phyloP scores from a whole-genome alignment of 23 red algal species.

The Chondrus crispus region DNA sequence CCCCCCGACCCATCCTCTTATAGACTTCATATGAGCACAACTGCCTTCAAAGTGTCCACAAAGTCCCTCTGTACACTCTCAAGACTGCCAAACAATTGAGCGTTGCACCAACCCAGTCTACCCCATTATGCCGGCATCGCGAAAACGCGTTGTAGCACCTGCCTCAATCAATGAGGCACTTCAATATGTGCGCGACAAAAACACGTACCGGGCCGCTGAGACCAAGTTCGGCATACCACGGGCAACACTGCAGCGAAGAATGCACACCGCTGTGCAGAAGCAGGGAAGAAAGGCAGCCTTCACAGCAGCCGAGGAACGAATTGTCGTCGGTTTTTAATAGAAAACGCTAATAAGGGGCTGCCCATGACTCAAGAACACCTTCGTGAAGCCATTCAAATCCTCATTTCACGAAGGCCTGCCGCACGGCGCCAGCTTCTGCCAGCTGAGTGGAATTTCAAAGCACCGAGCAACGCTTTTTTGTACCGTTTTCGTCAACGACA shows the following conservation, averaged over 20 bases:
- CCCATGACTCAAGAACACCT: not conserved
- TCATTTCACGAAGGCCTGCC: not conserved
- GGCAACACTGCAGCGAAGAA: not conserved
- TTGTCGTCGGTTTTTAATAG: not conserved
- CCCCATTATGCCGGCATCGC: no score
- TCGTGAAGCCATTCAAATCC: not conserved
- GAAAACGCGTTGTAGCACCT: no score
- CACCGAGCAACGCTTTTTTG: not conserved
- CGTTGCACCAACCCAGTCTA: no score
- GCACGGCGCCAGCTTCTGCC: not conserved
- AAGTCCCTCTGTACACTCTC: no score
- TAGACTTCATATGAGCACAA: no score
- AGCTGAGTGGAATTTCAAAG: not conserved
- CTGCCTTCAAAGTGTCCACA: no score
- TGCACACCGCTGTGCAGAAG: not conserved
- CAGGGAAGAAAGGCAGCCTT: not conserved
- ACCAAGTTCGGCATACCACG: not conserved
- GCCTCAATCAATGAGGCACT: no score
- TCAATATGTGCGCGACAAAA: no score
- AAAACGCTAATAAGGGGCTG: not conserved
- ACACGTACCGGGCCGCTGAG: not conserved
- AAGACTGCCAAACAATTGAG: no score
- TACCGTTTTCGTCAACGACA: not conserved
- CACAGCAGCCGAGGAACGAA: not conserved
- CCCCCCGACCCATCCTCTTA: no score